phyloP scores from a whole-genome alignment of 805 yeast species.

The Isabelozyma rhagii region DNA sequence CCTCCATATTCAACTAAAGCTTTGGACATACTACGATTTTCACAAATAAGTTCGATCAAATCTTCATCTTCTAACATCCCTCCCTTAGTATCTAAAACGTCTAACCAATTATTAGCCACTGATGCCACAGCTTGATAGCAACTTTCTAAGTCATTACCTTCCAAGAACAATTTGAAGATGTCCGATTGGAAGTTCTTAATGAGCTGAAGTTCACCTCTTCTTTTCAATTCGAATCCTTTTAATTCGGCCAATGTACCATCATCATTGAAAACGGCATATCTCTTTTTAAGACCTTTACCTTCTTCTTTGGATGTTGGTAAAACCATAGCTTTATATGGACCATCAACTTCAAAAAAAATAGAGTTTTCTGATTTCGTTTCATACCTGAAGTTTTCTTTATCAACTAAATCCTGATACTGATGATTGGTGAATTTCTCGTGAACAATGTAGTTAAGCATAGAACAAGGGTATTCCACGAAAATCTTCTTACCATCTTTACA shows the following conservation, averaged over 20 bases:
- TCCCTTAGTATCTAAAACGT: conserved; percentile 86
- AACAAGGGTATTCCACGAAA: conserved; percentile 86
- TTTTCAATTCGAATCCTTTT: conserved; percentile 93
- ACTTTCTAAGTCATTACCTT: conserved; percentile 71
- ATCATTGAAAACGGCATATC: conserved; percentile 95
- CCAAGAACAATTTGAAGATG: conserved; percentile 84
- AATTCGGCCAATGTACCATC: conserved; percentile 94
- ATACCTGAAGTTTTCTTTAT: conserved; percentile 65
- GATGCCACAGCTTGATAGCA: conserved; percentile 89
- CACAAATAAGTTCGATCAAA: conserved; percentile 90
- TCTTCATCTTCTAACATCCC: conserved; percentile 88
- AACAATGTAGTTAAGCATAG: conserved; percentile 91
- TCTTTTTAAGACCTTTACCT: conserved; percentile 91
- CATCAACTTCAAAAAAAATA: conserved; percentile 97
- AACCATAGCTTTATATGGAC: conserved; percentile 97
- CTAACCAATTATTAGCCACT: conserved; percentile 95
- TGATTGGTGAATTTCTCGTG: conserved; percentile 89
- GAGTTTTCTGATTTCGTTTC: conserved; percentile 84
- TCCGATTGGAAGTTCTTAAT: conserved; percentile 95
- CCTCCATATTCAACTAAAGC: conserved; percentile 82
- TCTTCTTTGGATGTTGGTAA: conserved; percentile 96
- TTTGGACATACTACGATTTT: conserved; percentile 92
- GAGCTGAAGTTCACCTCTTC: conserved; percentile 93
- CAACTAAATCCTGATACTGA: conserved; percentile 85
- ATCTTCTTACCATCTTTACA: conserved; percentile 75